These are phyloP conservation scores for Syncephalastrum racemosum DNA, from an alignment of 371 early-diverging fungal species.

Conservation along the genomic window DNA sequence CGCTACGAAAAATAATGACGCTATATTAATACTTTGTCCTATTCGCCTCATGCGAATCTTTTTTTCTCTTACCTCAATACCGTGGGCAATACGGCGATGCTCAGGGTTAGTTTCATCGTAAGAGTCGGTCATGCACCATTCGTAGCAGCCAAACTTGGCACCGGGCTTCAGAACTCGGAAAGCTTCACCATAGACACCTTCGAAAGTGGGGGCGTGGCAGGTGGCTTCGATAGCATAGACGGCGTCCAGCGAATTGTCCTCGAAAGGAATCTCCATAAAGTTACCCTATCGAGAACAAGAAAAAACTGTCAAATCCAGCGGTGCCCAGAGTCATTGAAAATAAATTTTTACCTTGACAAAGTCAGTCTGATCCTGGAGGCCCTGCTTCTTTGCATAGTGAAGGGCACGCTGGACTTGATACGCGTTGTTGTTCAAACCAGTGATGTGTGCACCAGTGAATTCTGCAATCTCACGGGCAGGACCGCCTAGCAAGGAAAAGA, in stretches of 20 bases:
- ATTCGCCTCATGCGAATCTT: not conserved
- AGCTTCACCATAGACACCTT: conserved; percentile 84
- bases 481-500: conserved; percentile 54
- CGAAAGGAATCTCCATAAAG: conserved; percentile 91
- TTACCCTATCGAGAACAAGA: conserved; percentile 61
- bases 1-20: conserved; percentile 1
- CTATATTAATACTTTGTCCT: too few relatives aligned
- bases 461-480: conserved; percentile 90
- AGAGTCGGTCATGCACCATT: conserved; percentile 88
- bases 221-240: conserved; percentile 94
- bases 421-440: conserved; percentile 94
- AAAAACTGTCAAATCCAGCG: not conserved
- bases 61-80: conserved; percentile 62
- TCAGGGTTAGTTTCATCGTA: conserved; percentile 74
- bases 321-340: not conserved
- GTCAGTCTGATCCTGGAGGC: conserved; percentile 58
- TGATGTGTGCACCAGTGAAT: conserved; percentile 86
- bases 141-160: conserved; percentile 85
- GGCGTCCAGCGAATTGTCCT: conserved; percentile 79
- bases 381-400: conserved; percentile 67
- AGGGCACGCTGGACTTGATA: conserved; percentile 86
- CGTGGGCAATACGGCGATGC: conserved; percentile 76
- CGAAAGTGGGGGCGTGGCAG: conserved; percentile 81
- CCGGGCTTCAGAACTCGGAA: conserved; percentile 93
- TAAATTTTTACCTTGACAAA: conserved; percentile 56